Evolutionary conservation across 2,329 filamentous ascomycete species (phyloP).

Genomic region (Arachnomyces sp.): DNA sequence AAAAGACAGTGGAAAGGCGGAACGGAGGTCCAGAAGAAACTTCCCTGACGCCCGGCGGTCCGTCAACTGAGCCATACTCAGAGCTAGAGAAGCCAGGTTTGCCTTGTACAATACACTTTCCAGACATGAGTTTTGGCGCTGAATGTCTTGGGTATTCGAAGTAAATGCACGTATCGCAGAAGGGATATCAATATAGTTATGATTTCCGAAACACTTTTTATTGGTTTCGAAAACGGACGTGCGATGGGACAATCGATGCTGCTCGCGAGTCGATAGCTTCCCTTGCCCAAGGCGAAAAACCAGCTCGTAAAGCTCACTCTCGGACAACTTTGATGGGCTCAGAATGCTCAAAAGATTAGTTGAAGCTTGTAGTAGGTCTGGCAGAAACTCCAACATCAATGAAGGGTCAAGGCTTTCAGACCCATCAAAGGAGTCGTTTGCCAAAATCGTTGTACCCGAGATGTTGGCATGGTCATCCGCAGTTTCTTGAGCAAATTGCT

Average conservation of each 20-base stretch:
- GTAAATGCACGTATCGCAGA: no score
- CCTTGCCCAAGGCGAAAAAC: no score
- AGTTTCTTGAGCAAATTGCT: constrained; percentile 6
- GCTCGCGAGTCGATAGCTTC: no score
- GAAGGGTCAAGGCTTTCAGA: constrained; percentile 4
- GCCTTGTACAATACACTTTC: constrained; percentile 9
- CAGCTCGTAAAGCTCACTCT: no score
- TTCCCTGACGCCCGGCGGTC: background rate
- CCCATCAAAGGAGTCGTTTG: constrained; percentile 8
- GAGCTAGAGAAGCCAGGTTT: constrained; percentile 12
- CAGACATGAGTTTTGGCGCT: no score
- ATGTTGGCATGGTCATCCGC: constrained; percentile 10
- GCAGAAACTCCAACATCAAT: constrained; percentile 11
- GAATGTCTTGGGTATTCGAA: no score
- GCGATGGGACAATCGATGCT: no score
- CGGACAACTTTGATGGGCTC: constrained; percentile 6
- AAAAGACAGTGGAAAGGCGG: constrained; percentile 3
- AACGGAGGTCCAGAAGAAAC: background rate
- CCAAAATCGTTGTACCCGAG: constrained; percentile 8
- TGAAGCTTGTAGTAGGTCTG: constrained; percentile 7
- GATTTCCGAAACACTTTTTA: no score
- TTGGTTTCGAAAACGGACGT: no score
- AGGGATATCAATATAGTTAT: no score
- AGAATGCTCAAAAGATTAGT: constrained; percentile 7
- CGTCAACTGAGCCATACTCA: constrained; percentile 8